Base-by-base conservation (phyloP, 176 grass and related monocot species). In the Bonia amplexicaulis region DNA sequence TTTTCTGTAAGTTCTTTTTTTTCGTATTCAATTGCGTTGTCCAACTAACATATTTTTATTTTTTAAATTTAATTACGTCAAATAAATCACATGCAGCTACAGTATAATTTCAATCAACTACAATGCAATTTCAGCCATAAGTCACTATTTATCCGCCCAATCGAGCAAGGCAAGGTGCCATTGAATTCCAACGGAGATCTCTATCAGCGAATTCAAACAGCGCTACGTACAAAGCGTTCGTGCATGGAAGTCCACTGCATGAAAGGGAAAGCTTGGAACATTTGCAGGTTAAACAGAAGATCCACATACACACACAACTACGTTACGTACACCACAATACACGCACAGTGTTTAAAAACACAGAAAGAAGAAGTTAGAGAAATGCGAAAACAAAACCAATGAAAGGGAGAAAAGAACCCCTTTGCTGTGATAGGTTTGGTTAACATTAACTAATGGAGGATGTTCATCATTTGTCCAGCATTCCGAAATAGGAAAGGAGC, bases 401-500 rank as follows among this genome's bases (percentile, higher is more conserved):
- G 7, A 42, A 17, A 58, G 35, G 6, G n/a, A 35, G 26, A 25
- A 67, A 44, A 41, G 19, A 57, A 7, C 15, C 25, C 13, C 40
- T 71, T 23, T 8, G 26, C 19, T 17, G 27, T 14, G 29, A 53
- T 71, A 62, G 35, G 46, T 75, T 75, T 39, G 71, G 79, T 76
- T 58, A 13, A 48, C 79, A 74, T 66, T 69, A 82, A 27, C 73
- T 85, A 33, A 31, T 20, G 35, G 37, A 68, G 48, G 17, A 23
- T 59, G 69, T 73, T 60, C 59, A 74, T 40, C 49, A 3, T 53
- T 46, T 19, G 41, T 41, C 41, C 6, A 59, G 47, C 68, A 51
- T 87, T 66, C 80, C 80, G 16, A 67, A 83, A 87, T 8, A 60
- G 84, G 84, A 71, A 87, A 83, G 49, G 23, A 35, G 29, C 61